Evolutionary conservation across 805 yeast genomes (phyloP).

Genomic region (Kodamaea sagamina): DNA sequence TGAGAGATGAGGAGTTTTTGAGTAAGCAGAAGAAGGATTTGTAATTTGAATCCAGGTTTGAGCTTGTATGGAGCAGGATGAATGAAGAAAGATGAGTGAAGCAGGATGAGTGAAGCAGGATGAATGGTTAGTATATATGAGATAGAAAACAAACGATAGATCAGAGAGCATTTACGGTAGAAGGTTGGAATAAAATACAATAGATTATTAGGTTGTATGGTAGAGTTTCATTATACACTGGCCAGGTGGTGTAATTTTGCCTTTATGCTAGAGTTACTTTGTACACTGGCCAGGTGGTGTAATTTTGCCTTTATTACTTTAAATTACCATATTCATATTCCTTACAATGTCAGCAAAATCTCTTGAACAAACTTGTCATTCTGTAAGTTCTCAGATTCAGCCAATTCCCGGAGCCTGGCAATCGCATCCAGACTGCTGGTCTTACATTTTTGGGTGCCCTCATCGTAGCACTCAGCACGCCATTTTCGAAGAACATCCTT

Average conservation of each 20-base stretch:
- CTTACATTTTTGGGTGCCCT: conserved; percentile 21
- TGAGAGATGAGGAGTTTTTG: conserved; percentile 11
- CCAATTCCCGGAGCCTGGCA: conserved; percentile 37
- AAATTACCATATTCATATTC: no score
- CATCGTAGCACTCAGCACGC: conserved; percentile 47
- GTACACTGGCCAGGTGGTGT: no score
- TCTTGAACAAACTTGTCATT: conserved; percentile 49
- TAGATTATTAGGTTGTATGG: no score
- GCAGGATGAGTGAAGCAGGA: background rate
- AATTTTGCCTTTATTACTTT: no score
- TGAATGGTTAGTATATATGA: no score
- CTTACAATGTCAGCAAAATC: conserved; percentile 39
- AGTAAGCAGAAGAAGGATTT: conserved; percentile 16
- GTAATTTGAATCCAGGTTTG: conserved; percentile 4
- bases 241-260: no score
- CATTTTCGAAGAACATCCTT: conserved; percentile 54
- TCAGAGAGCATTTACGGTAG: no score
- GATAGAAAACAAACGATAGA: no score
- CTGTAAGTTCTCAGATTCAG: conserved; percentile 25
- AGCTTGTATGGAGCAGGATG: background rate
- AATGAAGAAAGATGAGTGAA: no score
- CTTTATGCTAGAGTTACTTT: no score
- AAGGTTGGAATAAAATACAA: no score
- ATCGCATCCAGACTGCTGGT: conserved; percentile 42
- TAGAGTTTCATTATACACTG: no score